phyloP scores from a whole-genome alignment of 1,284 basidiomycete genomes.

The Fomitopsis betulina region DNA sequence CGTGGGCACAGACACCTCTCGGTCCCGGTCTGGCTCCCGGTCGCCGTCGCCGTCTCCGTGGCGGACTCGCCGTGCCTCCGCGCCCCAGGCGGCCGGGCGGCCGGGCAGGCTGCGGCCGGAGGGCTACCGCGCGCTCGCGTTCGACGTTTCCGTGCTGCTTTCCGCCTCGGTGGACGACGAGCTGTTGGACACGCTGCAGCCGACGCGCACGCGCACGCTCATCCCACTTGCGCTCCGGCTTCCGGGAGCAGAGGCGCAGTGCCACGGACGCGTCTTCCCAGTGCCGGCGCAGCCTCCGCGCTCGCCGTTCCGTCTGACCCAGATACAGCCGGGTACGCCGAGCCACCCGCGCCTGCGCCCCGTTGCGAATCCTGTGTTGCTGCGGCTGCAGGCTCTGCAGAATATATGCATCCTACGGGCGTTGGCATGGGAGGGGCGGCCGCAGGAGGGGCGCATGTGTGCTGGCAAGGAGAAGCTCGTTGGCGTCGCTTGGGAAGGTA shows the following conservation, averaged over 20 bases:
- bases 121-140: slow-evolving; percentile 40
- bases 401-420: slow-evolving; percentile 41
- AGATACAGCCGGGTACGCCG: slow-evolving; percentile 9
- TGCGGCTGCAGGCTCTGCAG: slow-evolving; percentile 53
- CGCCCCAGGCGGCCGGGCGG: slow-evolving; percentile 3
- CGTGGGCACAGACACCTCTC: slow-evolving; percentile 24
- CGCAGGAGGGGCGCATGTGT: slow-evolving; percentile 39
- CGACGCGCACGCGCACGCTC: slow-evolving; percentile 18
- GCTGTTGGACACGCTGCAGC: slow-evolving; percentile 7
- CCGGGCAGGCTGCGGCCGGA: slow-evolving; percentile 27
- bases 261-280: slow-evolving; percentile 22
- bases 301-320: slow-evolving; percentile 23
- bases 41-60: slow-evolving; percentile 17
- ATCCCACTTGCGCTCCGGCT: slow-evolving; percentile 16
- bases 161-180: slow-evolving; percentile 5
- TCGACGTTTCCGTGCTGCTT: slow-evolving; percentile 34
- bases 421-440: slow-evolving; percentile 41
- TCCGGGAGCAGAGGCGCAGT: not conserved
- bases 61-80: slow-evolving; percentile 11
- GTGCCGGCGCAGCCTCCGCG: slow-evolving; percentile 22
- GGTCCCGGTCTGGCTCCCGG: slow-evolving; percentile 13
- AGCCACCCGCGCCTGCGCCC: slow-evolving; percentile 35
- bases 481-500: slow-evolving; percentile 53
- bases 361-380: slow-evolving; percentile 53
- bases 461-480: slow-evolving; percentile 53